Percentiles rank a stretch among this genome's conserved stretches.
These are phyloP conservation scores for Magnolia sinica DNA, from an alignment of 164 flowering plant genomes.

Conservation along the genomic window DNA sequence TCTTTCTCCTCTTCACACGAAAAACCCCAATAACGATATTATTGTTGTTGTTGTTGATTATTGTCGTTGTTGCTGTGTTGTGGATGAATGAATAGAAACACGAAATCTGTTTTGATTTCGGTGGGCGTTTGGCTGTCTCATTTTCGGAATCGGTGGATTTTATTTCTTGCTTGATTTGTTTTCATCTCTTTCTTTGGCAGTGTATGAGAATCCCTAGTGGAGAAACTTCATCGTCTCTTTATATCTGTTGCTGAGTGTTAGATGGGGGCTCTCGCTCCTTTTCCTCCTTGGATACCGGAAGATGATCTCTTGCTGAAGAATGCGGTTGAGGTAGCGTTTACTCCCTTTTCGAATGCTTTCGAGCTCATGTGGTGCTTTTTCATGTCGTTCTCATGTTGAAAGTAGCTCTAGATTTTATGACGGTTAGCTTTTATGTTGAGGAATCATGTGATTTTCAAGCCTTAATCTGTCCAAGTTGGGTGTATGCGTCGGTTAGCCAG, in stretches of 20 bases:
- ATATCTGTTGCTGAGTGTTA: neutral
- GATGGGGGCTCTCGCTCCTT: constrained; percentile 40
- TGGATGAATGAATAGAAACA: neutral
- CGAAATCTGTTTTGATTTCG: neutral
- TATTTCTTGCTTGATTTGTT: no score
- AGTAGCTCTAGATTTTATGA: neutral
- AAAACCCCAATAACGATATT: no score
- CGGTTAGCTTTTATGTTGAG: neutral
- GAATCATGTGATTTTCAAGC: neutral
- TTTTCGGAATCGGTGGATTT: neutral
- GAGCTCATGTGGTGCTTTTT: neutral
- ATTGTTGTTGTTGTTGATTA: neutral
- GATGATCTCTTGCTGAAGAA: constrained; percentile 72
- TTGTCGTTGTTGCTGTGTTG: neutral
- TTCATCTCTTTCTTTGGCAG: neutral
- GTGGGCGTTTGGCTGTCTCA: neutral
- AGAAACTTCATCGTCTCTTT: neutral
- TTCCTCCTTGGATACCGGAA: constrained; percentile 55
- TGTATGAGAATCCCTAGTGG: neutral
- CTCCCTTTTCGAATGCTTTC: neutral
- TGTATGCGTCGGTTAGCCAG: no score
- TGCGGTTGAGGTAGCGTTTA: constrained; percentile 60
- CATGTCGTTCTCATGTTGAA: no score
- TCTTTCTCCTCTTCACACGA: no score
- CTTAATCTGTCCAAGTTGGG: neutral